Evolutionary conservation across 2,329 filamentous ascomycete species (phyloP).

Genomic region (Hymenoscyphus salicellus): DNA sequence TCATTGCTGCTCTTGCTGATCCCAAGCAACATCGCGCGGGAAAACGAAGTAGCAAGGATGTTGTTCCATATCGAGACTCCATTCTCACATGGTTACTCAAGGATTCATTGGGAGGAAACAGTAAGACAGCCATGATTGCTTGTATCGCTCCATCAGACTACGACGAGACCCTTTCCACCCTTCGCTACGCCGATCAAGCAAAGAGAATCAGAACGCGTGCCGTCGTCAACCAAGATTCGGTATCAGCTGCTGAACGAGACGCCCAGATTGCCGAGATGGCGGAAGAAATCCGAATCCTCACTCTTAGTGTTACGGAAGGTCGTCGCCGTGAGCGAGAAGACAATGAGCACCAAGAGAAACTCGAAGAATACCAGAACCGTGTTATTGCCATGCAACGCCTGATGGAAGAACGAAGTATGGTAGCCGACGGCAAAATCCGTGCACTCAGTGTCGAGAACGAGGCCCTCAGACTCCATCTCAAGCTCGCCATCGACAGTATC

Average conservation of each 20-base stretch:
- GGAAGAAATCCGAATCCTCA: slow-evolving; percentile 84
- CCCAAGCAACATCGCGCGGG: slow-evolving; percentile 58
- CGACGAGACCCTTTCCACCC: slow-evolving; percentile 91
- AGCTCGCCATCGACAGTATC: slow-evolving; percentile 78
- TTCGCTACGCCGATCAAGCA: slow-evolving; percentile 95
- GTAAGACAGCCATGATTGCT: slow-evolving; percentile 98
- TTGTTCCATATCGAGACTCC: slow-evolving; percentile 91
- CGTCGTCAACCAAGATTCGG: slow-evolving; percentile 91
- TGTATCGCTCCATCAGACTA: slow-evolving; percentile 95
- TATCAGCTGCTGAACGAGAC: slow-evolving; percentile 88
- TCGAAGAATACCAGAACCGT: slow-evolving; percentile 92
- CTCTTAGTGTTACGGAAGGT: slow-evolving; percentile 68
- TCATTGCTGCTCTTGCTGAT: slow-evolving; percentile 84
- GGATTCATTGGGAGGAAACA: slow-evolving; percentile 92
- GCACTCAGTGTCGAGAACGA: slow-evolving; percentile 88
- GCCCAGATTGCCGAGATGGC: slow-evolving; percentile 93
- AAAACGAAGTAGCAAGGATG: slow-evolving; percentile 62
- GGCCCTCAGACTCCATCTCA: slow-evolving; percentile 80
- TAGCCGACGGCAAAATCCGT: slow-evolving; percentile 91
- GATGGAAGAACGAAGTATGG: slow-evolving; percentile 90
- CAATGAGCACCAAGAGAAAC: slow-evolving; percentile 65
- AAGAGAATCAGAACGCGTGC: slow-evolving; percentile 95
- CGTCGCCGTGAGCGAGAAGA: slow-evolving; percentile 71
- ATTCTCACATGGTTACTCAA: slow-evolving; percentile 83
- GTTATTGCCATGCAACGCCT: slow-evolving; percentile 87